These are phyloP conservation scores for Jatropha curcas DNA, from an alignment of 345 rosid species.

Conservation along the genomic window DNA sequence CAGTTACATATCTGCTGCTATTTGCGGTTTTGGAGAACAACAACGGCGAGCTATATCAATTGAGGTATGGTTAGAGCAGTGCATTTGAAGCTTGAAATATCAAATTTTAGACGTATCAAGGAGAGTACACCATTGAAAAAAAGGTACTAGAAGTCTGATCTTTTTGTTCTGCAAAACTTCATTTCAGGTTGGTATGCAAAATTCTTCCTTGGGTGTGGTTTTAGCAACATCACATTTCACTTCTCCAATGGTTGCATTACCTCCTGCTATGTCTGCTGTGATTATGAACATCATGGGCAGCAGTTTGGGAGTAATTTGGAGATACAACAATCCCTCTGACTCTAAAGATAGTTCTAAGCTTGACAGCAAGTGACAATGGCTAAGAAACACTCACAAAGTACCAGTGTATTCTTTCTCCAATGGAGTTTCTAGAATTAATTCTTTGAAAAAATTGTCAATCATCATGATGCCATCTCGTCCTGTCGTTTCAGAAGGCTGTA, in stretches of 20 bases:
- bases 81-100: not conserved
- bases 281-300: slow-evolving; percentile 74
- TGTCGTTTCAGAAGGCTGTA: no score
- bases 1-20: slow-evolving; percentile 54
- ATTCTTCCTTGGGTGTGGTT: slow-evolving; percentile 65
- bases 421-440: not conserved
- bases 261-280: slow-evolving; percentile 62
- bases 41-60: slow-evolving; percentile 64
- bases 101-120: not conserved
- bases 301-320: slow-evolving; percentile 55
- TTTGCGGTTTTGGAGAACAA: slow-evolving; percentile 48
- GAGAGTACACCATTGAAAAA: no score
- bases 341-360: slow-evolving; percentile 6
- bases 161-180: not conserved
- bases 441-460: no score
- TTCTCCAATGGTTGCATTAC: slow-evolving; percentile 57
- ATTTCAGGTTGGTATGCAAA: slow-evolving; percentile 72
- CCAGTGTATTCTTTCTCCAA: not conserved
- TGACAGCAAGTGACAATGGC: slow-evolving; percentile 13
- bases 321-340: slow-evolving; percentile 37
- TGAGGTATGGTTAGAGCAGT: slow-evolving; percentile 38
- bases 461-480: no score
- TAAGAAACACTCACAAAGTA: no score
- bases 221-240: slow-evolving; percentile 65
- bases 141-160: not conserved